Percentiles rank a stretch among this genome's conserved stretches.
phyloP scores from a whole-genome alignment of 169 alveolate species.

The Babesia caballi region DNA sequence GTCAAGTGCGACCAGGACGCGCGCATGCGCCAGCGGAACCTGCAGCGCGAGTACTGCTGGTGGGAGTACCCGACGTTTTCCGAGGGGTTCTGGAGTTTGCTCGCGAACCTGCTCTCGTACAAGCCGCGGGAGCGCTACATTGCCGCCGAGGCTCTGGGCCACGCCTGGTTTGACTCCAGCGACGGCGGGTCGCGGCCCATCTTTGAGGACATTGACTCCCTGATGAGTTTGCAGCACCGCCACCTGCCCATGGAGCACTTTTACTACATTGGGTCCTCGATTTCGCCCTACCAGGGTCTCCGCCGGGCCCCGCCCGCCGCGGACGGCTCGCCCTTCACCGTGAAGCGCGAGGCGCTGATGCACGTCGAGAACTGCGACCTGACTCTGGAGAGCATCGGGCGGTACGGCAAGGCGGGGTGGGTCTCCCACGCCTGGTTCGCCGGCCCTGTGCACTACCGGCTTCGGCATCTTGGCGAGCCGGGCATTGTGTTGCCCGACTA shows the following conservation, averaged over 20 bases:
- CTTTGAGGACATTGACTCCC: slow-evolving; percentile 21
- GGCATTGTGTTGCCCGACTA: slow-evolving; percentile 23
- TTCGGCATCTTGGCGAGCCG: neutral
- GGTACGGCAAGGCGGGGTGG: slow-evolving; percentile 27
- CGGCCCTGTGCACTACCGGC: slow-evolving; percentile 40
- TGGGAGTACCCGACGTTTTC: slow-evolving; percentile 43
- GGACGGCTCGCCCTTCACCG: neutral
- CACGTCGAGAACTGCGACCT: slow-evolving; percentile 18
- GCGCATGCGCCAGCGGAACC: neutral
- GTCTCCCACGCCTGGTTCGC: slow-evolving; percentile 43
- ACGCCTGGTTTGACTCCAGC: slow-evolving; percentile 33
- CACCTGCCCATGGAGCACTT: slow-evolving; percentile 53
- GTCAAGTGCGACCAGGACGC: slow-evolving; percentile 32
- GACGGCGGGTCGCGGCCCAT: neutral
- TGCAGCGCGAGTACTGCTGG: slow-evolving; percentile 27
- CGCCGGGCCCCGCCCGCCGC: neutral
- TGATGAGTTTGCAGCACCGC: neutral
- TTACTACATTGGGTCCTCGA: slow-evolving; percentile 25
- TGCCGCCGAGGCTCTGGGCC: slow-evolving; percentile 55
- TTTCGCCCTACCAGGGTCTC: neutral
- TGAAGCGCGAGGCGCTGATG: slow-evolving; percentile 27
- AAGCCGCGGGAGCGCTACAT: slow-evolving; percentile 28
- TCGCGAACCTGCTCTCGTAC: slow-evolving; percentile 26
- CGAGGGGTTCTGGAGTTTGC: slow-evolving; percentile 32
- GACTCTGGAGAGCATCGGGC: slow-evolving; percentile 7